Percentiles rank a stretch among this genome's conserved stretches.
Evolutionary conservation across 2,329 filamentous ascomycete species (phyloP).

Genomic region (Huntiella bhutanensis): DNA sequence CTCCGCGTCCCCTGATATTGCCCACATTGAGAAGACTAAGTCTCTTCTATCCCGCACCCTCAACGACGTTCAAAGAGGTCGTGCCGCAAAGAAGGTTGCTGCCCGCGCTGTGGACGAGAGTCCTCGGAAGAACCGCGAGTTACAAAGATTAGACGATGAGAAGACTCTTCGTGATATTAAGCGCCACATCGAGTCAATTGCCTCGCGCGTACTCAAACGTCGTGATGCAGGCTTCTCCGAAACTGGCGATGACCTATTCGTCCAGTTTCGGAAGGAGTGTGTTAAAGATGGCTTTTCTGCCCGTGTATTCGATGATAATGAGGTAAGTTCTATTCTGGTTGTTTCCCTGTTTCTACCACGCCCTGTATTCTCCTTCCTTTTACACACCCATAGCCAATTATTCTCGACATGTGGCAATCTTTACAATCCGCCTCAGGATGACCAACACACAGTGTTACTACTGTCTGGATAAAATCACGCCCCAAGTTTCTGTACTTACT

Average conservation of each 20-base stretch:
- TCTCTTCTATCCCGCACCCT: conserved; percentile 36
- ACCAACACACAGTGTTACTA: neutral
- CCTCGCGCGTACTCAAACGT: conserved; percentile 29
- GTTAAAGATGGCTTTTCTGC: conserved; percentile 38
- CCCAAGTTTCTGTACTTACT: neutral
- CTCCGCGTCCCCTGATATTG: conserved; percentile 18
- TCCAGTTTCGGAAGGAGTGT: conserved; percentile 37
- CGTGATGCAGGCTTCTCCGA: conserved; percentile 21
- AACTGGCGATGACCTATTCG: conserved; percentile 36
- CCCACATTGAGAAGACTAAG: conserved; percentile 32
- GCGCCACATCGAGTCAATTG: conserved; percentile 31
- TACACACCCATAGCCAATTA: too few relatives aligned
- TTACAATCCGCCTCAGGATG: too few relatives aligned
- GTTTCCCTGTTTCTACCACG: too few relatives aligned
- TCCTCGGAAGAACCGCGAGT: conserved; percentile 29
- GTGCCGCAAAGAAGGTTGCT: conserved; percentile 22
- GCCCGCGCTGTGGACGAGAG: conserved; percentile 20
- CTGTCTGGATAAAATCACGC: neutral
- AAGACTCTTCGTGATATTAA: conserved; percentile 5
- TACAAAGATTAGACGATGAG: conserved; percentile 2
- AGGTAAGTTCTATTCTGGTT: conserved; percentile 23
- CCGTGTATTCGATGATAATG: conserved; percentile 28
- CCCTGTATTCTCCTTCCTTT: too few relatives aligned
- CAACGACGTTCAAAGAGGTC: conserved; percentile 35
- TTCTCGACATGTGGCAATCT: too few relatives aligned